Evolutionary conservation across 2,329 filamentous ascomycete genomes (phyloP).

Genomic region (Trichoderma atrobrunneum): DNA sequence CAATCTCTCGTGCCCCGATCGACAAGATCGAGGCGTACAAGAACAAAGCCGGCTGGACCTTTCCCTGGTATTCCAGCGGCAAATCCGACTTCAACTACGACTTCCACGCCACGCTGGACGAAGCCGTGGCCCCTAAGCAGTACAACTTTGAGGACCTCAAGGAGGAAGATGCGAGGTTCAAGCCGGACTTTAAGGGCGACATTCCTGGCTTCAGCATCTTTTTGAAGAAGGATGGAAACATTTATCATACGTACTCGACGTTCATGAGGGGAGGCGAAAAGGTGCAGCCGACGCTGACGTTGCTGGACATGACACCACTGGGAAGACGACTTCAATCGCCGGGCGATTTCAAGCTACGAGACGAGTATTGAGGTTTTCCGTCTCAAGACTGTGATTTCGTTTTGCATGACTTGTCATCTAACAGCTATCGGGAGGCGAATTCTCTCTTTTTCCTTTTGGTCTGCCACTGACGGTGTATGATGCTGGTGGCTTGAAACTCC

Average conservation of each 20-base stretch:
- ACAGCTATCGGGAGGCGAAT: neutral
- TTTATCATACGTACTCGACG: slow-evolving; percentile 40
- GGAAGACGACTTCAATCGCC: slow-evolving; percentile 30
- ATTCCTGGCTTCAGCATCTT: slow-evolving; percentile 39
- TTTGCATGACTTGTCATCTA: neutral
- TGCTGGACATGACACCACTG: slow-evolving; percentile 36
- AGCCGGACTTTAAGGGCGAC: slow-evolving; percentile 31
- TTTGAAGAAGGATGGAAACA: slow-evolving; percentile 28
- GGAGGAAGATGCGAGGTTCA: slow-evolving; percentile 29
- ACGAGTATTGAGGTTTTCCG: slow-evolving; percentile 25
- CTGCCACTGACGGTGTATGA: neutral
- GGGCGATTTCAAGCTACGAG: slow-evolving; percentile 28
- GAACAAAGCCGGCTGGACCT: slow-evolving; percentile 39
- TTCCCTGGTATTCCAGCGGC: slow-evolving; percentile 40
- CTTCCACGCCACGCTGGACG: slow-evolving; percentile 37
- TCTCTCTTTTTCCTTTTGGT: neutral
- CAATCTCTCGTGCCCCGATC: slow-evolving; percentile 39
- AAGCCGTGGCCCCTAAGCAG: slow-evolving; percentile 26
- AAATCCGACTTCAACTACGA: slow-evolving; percentile 41
- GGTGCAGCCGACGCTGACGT: slow-evolving; percentile 30
- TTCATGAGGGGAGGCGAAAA: slow-evolving; percentile 34
- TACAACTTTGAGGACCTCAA: slow-evolving; percentile 29
- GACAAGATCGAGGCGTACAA: slow-evolving; percentile 38
- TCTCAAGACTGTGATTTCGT: neutral
- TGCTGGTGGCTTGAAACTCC: neutral